Base-by-base conservation (phyloP, 2,329 filamentous ascomycete genomes). In the Sordariomycetes sp. region DNA sequence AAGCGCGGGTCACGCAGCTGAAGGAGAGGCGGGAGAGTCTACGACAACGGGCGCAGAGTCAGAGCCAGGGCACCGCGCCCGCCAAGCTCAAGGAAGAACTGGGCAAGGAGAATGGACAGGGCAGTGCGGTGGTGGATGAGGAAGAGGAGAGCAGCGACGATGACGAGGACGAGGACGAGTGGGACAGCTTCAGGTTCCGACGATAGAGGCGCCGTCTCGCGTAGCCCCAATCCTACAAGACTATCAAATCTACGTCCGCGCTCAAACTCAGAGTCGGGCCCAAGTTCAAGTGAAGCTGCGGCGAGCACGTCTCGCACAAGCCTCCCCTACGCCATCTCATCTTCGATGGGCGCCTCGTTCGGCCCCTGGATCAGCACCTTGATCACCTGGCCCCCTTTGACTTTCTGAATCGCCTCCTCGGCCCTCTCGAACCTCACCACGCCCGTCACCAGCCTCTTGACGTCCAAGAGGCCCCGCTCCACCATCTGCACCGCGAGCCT, bases 11-110 rank as follows among this genome's bases (percentile, higher is more conserved):
- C 10, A 66, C 68, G 39, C 69, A 66, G 40, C 56, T 90, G 35
- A 81, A 83, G 51, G 76, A 84, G 49, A 77, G 75, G 53, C 66
- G 83, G 30, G 84, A 88, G 49, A 75, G 76, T 35, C 52, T 88
- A 40, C 66, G 62, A 46, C 68, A 57, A 42, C 46, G 54, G 9
- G 46, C 47, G 12, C 49, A 48, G 34, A 54, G 49, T 21, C 39
- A 49, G 32, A 38, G 35, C 32, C 33, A 24, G 15, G 32, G 25
- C 10, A 6, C 14, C 6, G 25, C 16, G 29, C 21, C 16, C 10
- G 24, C 14, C 5, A 15, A 21, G 32, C 35, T 18, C 37, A 27
- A 42, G 34, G 17, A 38, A 8, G 23, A 29, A 3, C 12, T 9
- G 17, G 35, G 39, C 12, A 53, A 57, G 37, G 57, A 50, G 31